Evolutionary conservation across 352 stramenopile species (phyloP), one percentile per base, ranked within the genome.

Genomic region (Globisporangium alternatum): DNA sequence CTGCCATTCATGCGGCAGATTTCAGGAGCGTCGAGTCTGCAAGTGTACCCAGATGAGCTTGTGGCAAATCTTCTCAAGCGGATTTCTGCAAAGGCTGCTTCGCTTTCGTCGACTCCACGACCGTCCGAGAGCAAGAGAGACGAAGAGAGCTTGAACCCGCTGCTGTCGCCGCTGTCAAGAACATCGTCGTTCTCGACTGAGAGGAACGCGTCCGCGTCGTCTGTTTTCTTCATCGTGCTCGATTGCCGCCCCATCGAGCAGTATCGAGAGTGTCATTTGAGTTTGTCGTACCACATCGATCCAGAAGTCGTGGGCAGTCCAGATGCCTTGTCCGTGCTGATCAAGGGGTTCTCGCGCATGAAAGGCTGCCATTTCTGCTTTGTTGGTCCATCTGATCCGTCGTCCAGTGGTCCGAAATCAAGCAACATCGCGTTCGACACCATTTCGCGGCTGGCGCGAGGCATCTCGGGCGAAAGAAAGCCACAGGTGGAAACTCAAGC

Each of bases 361-460:
- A 95, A 96, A 78, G 86, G 88, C 1, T 95, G 85, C 52, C 88
- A 96, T 54, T 96, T 96, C 66, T 96, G 88, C 60, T 95, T 96
- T 59, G 82, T 96, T 52, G 88, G 88, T 3, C 83, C 77, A 15
- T 83, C 79, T 2, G 67, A 72, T 6, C 70, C 82, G 17, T 67
- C 60, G 5, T 60, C 47, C 39, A 47, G 67, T 5, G 49, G 63
- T 2, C 22, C 57, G 2, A 70, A 70, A 22, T 72, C 74, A 3
- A 78, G 72, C 19, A 76, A 77, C 12, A 73, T 60, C 53, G 74
- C 68, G 48, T 64, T 90, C 15, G 84, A 79, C 25, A 76, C 81
- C 3, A 89, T 88, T 49, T 76, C 75, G 10, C 77, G 75, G 12
- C 69, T 91, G 25, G 80, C 78, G 7, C 70, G 85, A 39, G 74